Percentiles rank a stretch among this genome's conserved stretches.
Conservation (phyloP, 768 basidiomycete genomes). For the Russula emetica region DNA sequence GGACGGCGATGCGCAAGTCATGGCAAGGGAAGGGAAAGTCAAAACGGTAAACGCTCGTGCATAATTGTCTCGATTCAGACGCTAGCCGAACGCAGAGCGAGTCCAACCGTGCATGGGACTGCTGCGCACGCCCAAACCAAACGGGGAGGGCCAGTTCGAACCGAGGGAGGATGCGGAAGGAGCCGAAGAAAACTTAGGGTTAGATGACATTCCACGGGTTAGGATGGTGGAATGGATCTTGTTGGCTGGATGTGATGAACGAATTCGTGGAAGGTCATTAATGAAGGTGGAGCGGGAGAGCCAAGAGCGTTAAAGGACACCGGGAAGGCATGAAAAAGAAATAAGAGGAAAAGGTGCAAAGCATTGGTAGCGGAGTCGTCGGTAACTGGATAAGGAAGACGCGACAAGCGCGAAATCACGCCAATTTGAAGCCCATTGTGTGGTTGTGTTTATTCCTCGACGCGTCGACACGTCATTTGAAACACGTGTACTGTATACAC, state of each 20-base stretch:
- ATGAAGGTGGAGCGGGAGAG: constrained; percentile 9
- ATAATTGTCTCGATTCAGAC: constrained; percentile 14
- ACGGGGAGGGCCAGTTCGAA: neutral
- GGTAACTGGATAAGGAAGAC: constrained; percentile 1
- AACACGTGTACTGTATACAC: too few relatives aligned
- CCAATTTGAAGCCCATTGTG: neutral
- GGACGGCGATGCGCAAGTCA: constrained; percentile 16
- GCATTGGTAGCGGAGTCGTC: constrained; percentile 5
- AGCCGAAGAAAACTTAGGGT: constrained; percentile 1
- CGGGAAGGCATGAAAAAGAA: constrained; percentile 16
- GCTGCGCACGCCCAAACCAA: constrained; percentile 4
- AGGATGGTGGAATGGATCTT: constrained; percentile 18
- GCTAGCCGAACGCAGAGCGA: constrained; percentile 1
- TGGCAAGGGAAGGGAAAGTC: constrained; percentile 17
- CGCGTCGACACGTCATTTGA: too few relatives aligned
- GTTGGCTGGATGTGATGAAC: constrained; percentile 21
- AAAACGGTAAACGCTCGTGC: neutral
- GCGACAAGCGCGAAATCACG: neutral
- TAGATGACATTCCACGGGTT: constrained; percentile 24
- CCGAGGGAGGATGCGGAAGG: neutral
- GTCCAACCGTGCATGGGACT: neutral
- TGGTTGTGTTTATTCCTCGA: constrained; percentile 7
- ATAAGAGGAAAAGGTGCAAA: neutral
- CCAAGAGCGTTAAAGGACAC: constrained; percentile 19
- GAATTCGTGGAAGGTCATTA: constrained; percentile 12